phyloP scores from a whole-genome alignment of 352 stramenopile species.

The Globisporangium ultimum region DNA sequence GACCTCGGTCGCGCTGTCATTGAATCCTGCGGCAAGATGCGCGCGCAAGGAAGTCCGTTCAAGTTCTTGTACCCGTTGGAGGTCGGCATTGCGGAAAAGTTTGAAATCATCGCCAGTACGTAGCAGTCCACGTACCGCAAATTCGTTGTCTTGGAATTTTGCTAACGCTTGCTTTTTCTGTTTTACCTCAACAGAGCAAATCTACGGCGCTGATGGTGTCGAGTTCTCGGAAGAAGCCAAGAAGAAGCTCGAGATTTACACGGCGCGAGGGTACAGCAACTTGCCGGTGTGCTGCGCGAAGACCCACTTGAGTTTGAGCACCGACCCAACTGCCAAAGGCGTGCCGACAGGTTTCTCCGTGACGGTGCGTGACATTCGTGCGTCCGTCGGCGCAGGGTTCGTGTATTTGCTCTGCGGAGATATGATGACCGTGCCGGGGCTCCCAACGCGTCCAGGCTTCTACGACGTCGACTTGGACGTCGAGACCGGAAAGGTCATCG shows the following conservation, averaged over 20 bases:
- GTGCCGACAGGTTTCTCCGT: conserved; percentile 93
- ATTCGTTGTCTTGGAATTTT: neutral
- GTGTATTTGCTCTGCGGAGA: conserved; percentile 94
- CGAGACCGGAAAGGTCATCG: conserved; percentile 94
- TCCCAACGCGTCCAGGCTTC: conserved; percentile 97
- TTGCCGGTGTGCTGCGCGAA: conserved; percentile 98
- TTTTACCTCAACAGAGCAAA: conserved; percentile 72
- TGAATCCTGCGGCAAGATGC: conserved; percentile 84
- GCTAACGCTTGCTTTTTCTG: conserved; percentile 20
- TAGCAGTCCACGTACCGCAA: conserved; percentile 40
- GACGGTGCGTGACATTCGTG: conserved; percentile 93
- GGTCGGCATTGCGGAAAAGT: conserved; percentile 92
- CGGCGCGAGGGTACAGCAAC: conserved; percentile 52
- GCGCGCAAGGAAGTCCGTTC: conserved; percentile 80
- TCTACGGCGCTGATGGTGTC: conserved; percentile 95
- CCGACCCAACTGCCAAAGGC: conserved; percentile 91
- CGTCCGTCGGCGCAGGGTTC: conserved; percentile 96
- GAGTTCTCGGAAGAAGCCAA: conserved; percentile 93
- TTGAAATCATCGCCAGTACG: conserved; percentile 94
- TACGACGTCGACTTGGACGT: conserved; percentile 97
- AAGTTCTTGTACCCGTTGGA: conserved; percentile 95
- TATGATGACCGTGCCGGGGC: conserved; percentile 99
- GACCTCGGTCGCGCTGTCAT: conserved; percentile 92
- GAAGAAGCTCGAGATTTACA: conserved; percentile 94
- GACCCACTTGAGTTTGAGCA: conserved; percentile 98